Base-by-base conservation (phyloP, 495 filamentous ascomycete genomes). In the Echria macrotheca region DNA sequence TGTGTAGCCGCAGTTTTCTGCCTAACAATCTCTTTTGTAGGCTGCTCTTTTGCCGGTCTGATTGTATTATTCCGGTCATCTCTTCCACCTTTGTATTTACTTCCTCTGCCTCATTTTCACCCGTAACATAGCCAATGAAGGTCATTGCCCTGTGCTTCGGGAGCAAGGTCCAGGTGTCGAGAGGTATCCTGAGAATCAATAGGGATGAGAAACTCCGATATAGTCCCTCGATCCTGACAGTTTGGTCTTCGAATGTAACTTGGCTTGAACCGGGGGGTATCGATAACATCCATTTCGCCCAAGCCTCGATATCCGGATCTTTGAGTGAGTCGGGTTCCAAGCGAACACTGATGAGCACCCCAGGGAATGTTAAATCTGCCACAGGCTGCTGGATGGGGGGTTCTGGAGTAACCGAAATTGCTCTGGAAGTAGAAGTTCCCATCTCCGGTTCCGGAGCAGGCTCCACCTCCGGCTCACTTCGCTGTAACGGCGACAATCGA, bases 181-280 rank as follows among this genome's bases (percentile, higher is more conserved):
- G 7, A 14, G 38, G 38, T 15, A 41, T 41, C 38, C 19, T 41
- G 15, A 41, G 38, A 15, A 41, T 41, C 15, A 41, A 7, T 6
- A 41, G 38, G 8, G 38, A 41, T 9, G 38, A 41, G 15, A 21
- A 15, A 19, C 38, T 41, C 38, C 38, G 19, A 23, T 41, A 41
- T 8, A 41, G 38, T 4, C 38, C 38, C 19, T 41, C 38, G 19
- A 41, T 41, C 15, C 19, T 19, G 14, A 41, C 38, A 8, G 38
- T 7, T 4, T 15, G 38, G 4, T 14, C 38, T 14, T 41, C 8
- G 7, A 41, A 5, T 9, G 38, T 5, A 7, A 41, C 38, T 8
- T 41, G 5, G 14, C 15, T 41, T 5, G 38, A 7, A 19, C 15
- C 8, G 5, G 6, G 15, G 7, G 38, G 38, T 9, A 41, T 6